A percentile compares a stretch with the other conserved stretches of the same genome.
Evolutionary conservation across 2,329 filamentous ascomycete genomes (phyloP).

Genomic region (Shiraia sp.): DNA sequence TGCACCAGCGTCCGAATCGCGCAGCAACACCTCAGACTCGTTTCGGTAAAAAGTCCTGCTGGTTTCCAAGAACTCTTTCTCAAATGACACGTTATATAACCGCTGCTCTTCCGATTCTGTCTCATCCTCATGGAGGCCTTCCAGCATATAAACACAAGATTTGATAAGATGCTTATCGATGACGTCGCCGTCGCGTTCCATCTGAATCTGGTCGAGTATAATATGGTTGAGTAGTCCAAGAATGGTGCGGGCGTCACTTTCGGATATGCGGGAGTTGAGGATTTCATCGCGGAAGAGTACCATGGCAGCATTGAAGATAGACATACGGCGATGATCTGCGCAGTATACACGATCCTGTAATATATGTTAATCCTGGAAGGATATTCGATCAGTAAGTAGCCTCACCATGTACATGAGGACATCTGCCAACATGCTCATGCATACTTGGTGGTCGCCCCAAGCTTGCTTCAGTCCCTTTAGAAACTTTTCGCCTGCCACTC

Average conservation of each 20-base stretch:
- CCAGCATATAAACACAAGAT: constrained; percentile 86
- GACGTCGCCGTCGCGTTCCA: constrained; percentile 88
- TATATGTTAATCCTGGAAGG: constrained; percentile 1
- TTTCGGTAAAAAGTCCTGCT: constrained; percentile 74
- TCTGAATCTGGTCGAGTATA: constrained; percentile 85
- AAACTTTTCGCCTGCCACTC: constrained; percentile 81
- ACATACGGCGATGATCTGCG: constrained; percentile 70
- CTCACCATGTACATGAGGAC: constrained; percentile 91
- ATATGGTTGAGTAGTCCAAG: constrained; percentile 78
- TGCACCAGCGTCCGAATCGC: constrained; percentile 75
- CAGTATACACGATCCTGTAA: constrained; percentile 77
- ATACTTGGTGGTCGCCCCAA: constrained; percentile 88
- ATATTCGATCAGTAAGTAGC: not conserved
- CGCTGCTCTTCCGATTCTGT: constrained; percentile 77
- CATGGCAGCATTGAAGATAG: constrained; percentile 84
- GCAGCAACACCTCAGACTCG: constrained; percentile 75
- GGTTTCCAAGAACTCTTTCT: constrained; percentile 72
- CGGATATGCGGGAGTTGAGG: constrained; percentile 61
- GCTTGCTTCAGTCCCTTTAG: constrained; percentile 73
- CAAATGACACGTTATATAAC: constrained; percentile 82
- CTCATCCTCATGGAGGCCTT: constrained; percentile 80
- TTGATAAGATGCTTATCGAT: constrained; percentile 84
- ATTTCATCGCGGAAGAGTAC: constrained; percentile 87
- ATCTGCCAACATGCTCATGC: constrained; percentile 96
- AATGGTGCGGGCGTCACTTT: constrained; percentile 57